Conservation (phyloP, 1,284 basidiomycete species). For the Apiotrichum gracile region DNA sequence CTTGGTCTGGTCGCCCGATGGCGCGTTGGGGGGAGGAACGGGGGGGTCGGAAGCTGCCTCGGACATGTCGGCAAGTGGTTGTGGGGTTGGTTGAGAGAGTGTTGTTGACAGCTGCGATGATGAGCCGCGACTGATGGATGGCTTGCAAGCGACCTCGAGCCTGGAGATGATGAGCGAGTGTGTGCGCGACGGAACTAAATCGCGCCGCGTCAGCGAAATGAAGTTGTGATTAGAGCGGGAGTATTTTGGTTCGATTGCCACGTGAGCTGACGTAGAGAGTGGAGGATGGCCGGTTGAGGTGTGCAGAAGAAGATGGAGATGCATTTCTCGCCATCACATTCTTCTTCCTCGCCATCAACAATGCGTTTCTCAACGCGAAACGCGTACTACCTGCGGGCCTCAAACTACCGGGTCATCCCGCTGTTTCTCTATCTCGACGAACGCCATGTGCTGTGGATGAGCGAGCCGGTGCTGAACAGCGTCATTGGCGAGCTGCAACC, state of each 20-base stretch:
- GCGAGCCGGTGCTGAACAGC: slow-evolving; percentile 31
- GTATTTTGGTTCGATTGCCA: neutral
- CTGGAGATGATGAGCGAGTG: neutral
- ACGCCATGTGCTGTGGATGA: slow-evolving; percentile 46
- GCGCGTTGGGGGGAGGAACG: slow-evolving; percentile 11
- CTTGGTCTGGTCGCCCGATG: slow-evolving; percentile 1
- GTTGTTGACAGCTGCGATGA: neutral
- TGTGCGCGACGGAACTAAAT: slow-evolving; percentile 14
- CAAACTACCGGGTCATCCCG: slow-evolving; percentile 41
- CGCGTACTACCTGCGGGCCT: slow-evolving; percentile 40
- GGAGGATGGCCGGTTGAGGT: neutral
- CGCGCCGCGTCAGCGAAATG: slow-evolving; percentile 16
- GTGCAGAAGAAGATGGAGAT: neutral
- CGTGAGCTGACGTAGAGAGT: slow-evolving; percentile 9
- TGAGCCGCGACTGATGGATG: neutral
- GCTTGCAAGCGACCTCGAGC: no score
- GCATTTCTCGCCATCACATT: neutral
- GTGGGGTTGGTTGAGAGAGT: neutral
- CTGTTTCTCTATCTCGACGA: slow-evolving; percentile 45
- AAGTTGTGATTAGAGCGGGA: neutral
- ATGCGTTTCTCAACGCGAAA: slow-evolving; percentile 44
- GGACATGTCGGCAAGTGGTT: slow-evolving; percentile 12
- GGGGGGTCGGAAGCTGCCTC: slow-evolving; percentile 16
- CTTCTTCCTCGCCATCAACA: neutral
- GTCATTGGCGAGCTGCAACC: slow-evolving; percentile 37